Evolutionary conservation across 163 green algal species (phyloP).

Genomic region (Chloromonas sp.): DNA sequence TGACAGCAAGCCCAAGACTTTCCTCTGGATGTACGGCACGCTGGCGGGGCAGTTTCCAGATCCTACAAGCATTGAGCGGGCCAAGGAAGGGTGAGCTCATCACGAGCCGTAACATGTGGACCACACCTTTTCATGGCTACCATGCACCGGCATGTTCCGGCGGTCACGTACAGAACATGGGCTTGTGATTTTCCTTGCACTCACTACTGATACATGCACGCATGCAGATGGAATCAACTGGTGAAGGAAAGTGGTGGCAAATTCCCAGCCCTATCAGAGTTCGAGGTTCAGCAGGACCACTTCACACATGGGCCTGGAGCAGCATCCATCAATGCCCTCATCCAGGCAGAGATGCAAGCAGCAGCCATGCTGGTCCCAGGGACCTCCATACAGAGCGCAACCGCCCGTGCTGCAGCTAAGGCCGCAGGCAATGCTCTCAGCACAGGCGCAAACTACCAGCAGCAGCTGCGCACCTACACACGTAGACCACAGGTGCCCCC

Average conservation of each 20-base stretch:
- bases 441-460: no score
- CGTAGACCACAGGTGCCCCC: no score
- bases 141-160: no score
- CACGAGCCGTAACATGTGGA: neutral
- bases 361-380: neutral
- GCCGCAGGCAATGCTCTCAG: no score
- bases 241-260: neutral
- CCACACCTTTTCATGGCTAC: neutral
- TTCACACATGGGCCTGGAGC: constrained; percentile 1
- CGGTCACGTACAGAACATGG: neutral
- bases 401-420: neutral
- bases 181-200: neutral
- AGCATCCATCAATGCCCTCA: neutral
- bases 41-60: neutral
- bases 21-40: constrained; percentile 19
- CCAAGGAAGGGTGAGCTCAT: neutral
- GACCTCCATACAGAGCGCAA: neutral
- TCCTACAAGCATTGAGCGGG: neutral
- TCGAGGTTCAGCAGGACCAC: constrained; percentile 1
- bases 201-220: neutral
- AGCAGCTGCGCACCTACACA: no score
- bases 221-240: neutral
- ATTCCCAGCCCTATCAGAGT: neutral
- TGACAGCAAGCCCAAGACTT: constrained; percentile 20
- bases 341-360: neutral